These are phyloP conservation scores for Tetrahymena borealis DNA, from an alignment of 73 alveolate species.

Conservation along the genomic window DNA sequence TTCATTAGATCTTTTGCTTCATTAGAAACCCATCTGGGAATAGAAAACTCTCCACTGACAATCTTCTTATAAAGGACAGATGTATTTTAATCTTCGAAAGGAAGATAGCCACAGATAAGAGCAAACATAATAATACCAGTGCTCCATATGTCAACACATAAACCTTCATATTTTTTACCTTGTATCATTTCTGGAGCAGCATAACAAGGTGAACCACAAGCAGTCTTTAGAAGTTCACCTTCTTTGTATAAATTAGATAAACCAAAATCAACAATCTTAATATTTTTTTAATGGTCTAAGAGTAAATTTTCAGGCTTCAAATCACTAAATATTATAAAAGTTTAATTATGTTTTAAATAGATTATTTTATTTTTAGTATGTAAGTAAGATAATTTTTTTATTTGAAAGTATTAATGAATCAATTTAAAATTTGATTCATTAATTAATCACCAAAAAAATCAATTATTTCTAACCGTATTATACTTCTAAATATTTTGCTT, in stretches of 20 bases:
- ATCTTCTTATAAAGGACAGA: slow-evolving; percentile 46
- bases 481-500: no score
- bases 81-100: slow-evolving; percentile 40
- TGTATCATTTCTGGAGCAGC: slow-evolving; percentile 68
- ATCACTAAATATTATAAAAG: no score
- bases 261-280: slow-evolving; percentile 60
- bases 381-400: no score
- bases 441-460: no score
- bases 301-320: slow-evolving; percentile 59
- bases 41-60: slow-evolving; percentile 37
- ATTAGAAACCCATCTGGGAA: slow-evolving; percentile 44
- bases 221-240: slow-evolving; percentile 39
- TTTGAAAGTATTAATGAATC: no score
- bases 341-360: not conserved
- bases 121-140: slow-evolving; percentile 53
- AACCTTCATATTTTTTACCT: slow-evolving; percentile 47
- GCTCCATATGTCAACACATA: slow-evolving; percentile 57
- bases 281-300: slow-evolving; percentile 35
- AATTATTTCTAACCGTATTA: no score
- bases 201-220: slow-evolving; percentile 63
- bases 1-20: slow-evolving; percentile 69
- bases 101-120: slow-evolving; percentile 41
- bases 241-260: slow-evolving; percentile 42
- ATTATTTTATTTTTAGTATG: not conserved
- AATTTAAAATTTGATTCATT: no score